A percentile compares a stretch with the other conserved stretches of the same genome.
These are phyloP conservation scores for Monilinia polystroma DNA, from an alignment of 2,329 filamentous ascomycete genomes.

Conservation along the genomic window DNA sequence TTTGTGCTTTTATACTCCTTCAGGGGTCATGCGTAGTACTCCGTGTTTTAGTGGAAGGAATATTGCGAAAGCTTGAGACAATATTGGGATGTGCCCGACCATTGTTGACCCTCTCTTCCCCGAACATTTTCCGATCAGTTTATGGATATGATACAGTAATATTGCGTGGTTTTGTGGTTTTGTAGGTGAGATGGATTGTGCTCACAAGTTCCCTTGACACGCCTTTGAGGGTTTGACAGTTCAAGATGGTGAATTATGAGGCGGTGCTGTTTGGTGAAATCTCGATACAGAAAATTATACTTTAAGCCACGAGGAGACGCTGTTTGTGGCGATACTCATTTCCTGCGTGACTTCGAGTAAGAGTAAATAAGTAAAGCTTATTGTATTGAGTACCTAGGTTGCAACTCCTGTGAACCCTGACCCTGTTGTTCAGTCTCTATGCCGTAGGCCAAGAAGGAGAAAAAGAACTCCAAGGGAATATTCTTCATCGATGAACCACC, in stretches of 20 bases:
- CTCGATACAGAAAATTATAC: background rate
- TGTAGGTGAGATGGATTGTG: background rate
- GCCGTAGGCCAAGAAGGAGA: background rate
- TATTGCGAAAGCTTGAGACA: background rate
- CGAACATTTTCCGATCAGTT: constrained; percentile 1
- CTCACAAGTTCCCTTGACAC: background rate
- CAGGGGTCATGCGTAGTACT: background rate
- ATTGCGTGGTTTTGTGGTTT: background rate
- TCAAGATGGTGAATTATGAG: constrained; percentile 4
- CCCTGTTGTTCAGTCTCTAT: background rate
- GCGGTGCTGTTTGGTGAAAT: background rate
- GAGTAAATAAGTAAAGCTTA: background rate
- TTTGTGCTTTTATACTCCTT: constrained; percentile 1
- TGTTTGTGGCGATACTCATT: constrained; percentile 1
- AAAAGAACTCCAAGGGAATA: background rate
- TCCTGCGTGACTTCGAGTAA: background rate
- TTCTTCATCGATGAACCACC: background rate
- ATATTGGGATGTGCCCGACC: constrained; percentile 9
- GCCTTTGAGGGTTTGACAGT: background rate
- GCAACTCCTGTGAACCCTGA: background rate
- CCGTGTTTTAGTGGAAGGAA: constrained; percentile 8
- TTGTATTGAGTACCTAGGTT: background rate
- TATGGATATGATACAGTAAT: background rate
- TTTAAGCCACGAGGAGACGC: background rate
- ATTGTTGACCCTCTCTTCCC: background rate